Evolutionary conservation across 225 moss, liverwort and hornwort genomes (phyloP).

Genomic region (Marchantia polymorpha): DNA sequence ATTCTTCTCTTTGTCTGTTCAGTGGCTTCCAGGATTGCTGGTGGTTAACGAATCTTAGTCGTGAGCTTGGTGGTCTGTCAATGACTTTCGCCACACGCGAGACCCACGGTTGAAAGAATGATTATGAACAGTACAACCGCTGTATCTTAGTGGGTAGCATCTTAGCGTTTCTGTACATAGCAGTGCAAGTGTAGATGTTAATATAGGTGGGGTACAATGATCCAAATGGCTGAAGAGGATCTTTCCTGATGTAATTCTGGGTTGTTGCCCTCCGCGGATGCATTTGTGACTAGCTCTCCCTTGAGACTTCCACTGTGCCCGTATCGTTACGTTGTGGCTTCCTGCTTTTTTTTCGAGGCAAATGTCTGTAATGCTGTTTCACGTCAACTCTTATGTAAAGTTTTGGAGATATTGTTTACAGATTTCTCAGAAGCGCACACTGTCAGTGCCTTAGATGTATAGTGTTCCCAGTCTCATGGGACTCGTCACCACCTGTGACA

Average conservation of each 20-base stretch:
- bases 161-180: slow-evolving; percentile 19
- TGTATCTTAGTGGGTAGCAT: slow-evolving; percentile 11
- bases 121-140: background rate
- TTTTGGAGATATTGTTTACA: too few relatives aligned
- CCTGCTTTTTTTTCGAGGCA: background rate
- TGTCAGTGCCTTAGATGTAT: too few relatives aligned
- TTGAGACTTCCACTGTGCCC: slow-evolving; percentile 12
- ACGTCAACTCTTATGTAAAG: too few relatives aligned
- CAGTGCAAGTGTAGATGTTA: slow-evolving; percentile 20
- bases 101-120: slow-evolving; percentile 2
- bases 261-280: slow-evolving; percentile 16
- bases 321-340: background rate
- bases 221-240: background rate
- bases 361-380: background rate
- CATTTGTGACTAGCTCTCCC: slow-evolving; percentile 20
- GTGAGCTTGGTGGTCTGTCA: slow-evolving; percentile 19
- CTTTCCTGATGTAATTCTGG: slow-evolving; percentile 13
- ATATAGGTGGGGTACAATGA: slow-evolving; percentile 6
- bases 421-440: too few relatives aligned
- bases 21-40: slow-evolving; percentile 9
- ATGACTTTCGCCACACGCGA: slow-evolving; percentile 11
- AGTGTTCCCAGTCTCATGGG: too few relatives aligned
- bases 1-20: slow-evolving; percentile 5
- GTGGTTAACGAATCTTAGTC: slow-evolving; percentile 6
- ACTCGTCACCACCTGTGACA: too few relatives aligned